Conservation (phyloP, 306 rosid species). For the Sicyos baderoa region DNA sequence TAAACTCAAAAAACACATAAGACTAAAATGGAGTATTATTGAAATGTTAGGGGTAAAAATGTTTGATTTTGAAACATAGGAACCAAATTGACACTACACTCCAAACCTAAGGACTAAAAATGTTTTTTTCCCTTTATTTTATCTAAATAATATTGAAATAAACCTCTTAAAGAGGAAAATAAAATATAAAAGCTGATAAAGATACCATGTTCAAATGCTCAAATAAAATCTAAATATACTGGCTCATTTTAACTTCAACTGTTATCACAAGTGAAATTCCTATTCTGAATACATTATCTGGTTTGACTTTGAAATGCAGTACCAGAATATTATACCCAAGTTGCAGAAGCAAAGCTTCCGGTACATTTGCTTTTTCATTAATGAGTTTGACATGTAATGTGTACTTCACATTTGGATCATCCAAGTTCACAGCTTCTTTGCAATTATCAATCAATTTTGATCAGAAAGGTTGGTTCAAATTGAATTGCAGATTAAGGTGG, state of each 20-base stretch:
- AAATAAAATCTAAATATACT: too few relatives aligned
- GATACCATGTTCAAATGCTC: too few relatives aligned
- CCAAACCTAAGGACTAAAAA: too few relatives aligned
- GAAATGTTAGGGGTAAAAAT: too few relatives aligned
- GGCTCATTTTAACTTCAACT: background rate
- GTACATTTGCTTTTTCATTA: conserved; percentile 33
- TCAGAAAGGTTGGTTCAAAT: conserved; percentile 6
- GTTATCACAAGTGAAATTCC: conserved; percentile 8
- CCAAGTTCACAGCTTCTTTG: background rate
- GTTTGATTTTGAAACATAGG: too few relatives aligned
- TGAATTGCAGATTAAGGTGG: conserved; percentile 74
- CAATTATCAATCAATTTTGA: background rate
- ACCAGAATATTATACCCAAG: conserved; percentile 56
- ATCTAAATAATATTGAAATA: too few relatives aligned
- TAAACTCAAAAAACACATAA: too few relatives aligned
- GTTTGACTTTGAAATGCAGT: conserved; percentile 47
- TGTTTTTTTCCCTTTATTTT: too few relatives aligned
- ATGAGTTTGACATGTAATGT: conserved; percentile 1
- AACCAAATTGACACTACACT: too few relatives aligned
- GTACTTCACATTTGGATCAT: background rate
- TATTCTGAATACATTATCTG: conserved; percentile 24
- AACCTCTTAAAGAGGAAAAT: too few relatives aligned
- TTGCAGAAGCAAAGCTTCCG: conserved; percentile 78
- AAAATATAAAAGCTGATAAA: too few relatives aligned
- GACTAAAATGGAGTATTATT: too few relatives aligned